Evolutionary conservation across 179 eudicot species (phyloP).

Genomic region (Nepenthes alata): DNA sequence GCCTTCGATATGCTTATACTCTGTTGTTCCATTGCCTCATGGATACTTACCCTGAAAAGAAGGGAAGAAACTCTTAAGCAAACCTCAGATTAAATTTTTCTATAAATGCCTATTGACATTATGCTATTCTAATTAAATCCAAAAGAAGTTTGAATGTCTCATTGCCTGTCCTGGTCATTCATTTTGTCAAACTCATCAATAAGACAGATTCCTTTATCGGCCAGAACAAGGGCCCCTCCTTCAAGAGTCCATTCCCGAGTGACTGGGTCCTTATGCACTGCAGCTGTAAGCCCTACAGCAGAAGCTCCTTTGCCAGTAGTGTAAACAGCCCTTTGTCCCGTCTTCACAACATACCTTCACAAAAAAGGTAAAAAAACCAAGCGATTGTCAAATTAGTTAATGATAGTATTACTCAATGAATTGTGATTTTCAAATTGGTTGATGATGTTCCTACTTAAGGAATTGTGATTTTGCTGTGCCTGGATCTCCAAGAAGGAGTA

Average conservation of each 20-base stretch:
- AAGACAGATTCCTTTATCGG: conserved; percentile 90
- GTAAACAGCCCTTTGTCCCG: conserved; percentile 90
- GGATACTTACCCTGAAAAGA: conserved; percentile 75
- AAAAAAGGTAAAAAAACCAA: not conserved
- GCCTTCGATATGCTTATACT: conserved; percentile 98
- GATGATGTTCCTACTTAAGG: conserved; percentile 49
- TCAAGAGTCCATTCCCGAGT: conserved; percentile 97
- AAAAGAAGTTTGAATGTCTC: not conserved
- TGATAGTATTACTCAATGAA: not conserved
- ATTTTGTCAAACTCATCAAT: conserved; percentile 97
- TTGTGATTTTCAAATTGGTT: not conserved
- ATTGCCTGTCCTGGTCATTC: conserved; percentile 95
- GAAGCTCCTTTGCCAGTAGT: conserved; percentile 99
- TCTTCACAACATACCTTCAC: conserved; percentile 80
- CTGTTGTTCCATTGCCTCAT: conserved; percentile 99
- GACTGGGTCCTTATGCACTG: conserved; percentile 97
- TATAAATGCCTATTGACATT: not conserved
- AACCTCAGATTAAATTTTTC: not conserved
- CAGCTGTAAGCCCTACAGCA: conserved; percentile 96
- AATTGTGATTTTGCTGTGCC: conserved; percentile 98
- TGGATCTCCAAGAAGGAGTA: conserved; percentile 90
- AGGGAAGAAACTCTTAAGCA: not conserved
- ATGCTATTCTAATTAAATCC: not conserved
- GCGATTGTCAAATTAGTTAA: too few relatives aligned
- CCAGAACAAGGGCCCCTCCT: conserved; percentile 97